These are phyloP conservation scores for Gossypium stocksii DNA, from an alignment of 345 rosid genomes.

Conservation along the genomic window DNA sequence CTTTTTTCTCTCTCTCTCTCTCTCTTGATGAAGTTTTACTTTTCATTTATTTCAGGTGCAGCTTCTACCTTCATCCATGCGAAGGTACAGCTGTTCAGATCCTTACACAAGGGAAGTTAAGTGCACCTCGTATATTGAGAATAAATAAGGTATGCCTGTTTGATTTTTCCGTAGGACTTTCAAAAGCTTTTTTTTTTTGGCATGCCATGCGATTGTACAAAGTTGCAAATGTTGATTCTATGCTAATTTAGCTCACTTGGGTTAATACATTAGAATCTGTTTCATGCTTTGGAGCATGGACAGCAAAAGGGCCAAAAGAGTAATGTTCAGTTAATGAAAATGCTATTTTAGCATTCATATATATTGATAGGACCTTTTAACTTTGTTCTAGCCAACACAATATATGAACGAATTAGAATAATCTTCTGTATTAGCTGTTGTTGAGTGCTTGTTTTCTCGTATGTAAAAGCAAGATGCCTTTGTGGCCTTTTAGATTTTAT, in stretches of 20 bases:
- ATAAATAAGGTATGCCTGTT: constrained; percentile 71
- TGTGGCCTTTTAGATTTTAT: neutral
- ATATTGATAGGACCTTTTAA: neutral
- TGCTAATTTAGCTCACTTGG: neutral
- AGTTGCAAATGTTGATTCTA: neutral
- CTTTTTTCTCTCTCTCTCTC: neutral
- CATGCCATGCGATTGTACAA: neutral
- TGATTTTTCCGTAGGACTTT: neutral
- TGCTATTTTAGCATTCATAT: neutral
- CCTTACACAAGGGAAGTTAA: constrained; percentile 89
- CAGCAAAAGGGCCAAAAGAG: neutral
- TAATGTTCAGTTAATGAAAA: neutral
- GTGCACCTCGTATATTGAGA: constrained; percentile 96
- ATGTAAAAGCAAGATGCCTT: neutral
- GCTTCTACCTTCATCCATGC: constrained; percentile 92
- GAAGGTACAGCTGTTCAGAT: constrained; percentile 85
- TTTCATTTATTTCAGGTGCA: constrained; percentile 55
- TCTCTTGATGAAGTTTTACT: neutral
- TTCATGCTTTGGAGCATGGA: neutral
- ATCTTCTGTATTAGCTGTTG: neutral
- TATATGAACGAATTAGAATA: neutral
- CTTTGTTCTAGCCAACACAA: constrained; percentile 8
- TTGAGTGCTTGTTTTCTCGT: neutral
- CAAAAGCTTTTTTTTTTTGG: neutral
- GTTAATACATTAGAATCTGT: neutral